These are phyloP conservation scores for Fusarium mangiferae DNA, from an alignment of 2,329 filamentous ascomycete species.

Conservation along the genomic window DNA sequence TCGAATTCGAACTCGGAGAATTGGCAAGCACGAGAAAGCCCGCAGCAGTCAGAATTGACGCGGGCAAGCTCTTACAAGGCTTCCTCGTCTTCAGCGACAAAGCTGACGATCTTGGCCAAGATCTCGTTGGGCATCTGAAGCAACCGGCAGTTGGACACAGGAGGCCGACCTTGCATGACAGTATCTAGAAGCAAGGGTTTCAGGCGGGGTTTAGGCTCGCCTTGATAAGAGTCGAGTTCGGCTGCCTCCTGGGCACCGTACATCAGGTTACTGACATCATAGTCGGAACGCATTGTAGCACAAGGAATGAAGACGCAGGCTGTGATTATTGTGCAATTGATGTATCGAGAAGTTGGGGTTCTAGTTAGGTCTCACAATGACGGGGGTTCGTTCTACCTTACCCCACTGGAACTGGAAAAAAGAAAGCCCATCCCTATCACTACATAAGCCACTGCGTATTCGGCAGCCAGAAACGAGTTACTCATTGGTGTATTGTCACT, in stretches of 20 bases:
- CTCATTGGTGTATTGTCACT: no score
- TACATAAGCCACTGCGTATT: no score
- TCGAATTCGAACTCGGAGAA: conserved; percentile 25
- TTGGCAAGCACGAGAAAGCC: conserved; percentile 20
- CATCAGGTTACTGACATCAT: not conserved
- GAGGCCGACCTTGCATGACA: not conserved
- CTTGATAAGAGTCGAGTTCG: not conserved
- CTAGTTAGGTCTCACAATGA: no score
- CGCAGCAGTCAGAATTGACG: conserved; percentile 31
- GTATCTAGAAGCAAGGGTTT: conserved; percentile 5
- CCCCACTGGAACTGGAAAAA: not conserved
- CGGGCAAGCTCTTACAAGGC: not conserved
- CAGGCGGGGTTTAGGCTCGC: not conserved
- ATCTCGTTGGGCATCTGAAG: conserved; percentile 21
- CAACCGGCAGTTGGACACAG: not conserved
- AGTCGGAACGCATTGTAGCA: not conserved
- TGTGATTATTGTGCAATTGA: no score
- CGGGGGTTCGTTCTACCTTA: not conserved
- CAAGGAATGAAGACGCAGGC: no score
- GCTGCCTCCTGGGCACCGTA: no score
- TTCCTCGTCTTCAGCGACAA: not conserved
- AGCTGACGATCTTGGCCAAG: conserved; percentile 1
- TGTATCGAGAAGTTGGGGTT: not conserved
- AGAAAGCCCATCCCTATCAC: no score
- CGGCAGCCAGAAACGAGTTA: no score